Evolutionary conservation across 1,284 basidiomycete genomes (phyloP).

Genomic region (Tylopilus sp.): DNA sequence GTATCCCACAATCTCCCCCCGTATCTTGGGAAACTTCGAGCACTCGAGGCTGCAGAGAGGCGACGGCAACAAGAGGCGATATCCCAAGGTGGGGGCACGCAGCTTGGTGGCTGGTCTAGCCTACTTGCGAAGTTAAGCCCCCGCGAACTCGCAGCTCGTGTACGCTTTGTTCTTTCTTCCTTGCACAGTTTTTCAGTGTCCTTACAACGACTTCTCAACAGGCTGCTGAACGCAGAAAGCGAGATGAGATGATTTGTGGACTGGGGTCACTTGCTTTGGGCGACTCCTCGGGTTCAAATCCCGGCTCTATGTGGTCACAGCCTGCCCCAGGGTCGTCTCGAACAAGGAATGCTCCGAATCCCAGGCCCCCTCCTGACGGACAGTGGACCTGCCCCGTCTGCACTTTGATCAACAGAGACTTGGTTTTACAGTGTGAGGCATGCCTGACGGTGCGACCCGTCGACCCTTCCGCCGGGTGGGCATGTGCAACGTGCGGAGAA

Average conservation of each 20-base stretch:
- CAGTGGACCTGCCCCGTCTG: slow-evolving; percentile 70
- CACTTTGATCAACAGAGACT: slow-evolving; percentile 61
- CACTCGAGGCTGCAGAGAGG: slow-evolving; percentile 76
- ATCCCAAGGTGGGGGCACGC: slow-evolving; percentile 50
- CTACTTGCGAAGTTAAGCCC: slow-evolving; percentile 47
- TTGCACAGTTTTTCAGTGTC: neutral
- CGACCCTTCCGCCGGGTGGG: slow-evolving; percentile 51
- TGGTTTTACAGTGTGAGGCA: slow-evolving; percentile 56
- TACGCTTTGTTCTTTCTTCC: slow-evolving; percentile 36
- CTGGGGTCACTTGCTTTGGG: slow-evolving; percentile 54
- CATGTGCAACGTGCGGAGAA: slow-evolving; percentile 65
- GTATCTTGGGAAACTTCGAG: slow-evolving; percentile 59
- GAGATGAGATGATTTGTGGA: slow-evolving; percentile 71
- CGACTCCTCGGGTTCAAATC: slow-evolving; percentile 38
- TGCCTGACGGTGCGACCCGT: slow-evolving; percentile 54
- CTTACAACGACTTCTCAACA: slow-evolving; percentile 30
- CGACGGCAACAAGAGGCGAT: slow-evolving; percentile 46
- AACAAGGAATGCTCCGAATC: neutral
- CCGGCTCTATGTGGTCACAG: slow-evolving; percentile 12
- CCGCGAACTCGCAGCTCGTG: slow-evolving; percentile 73
- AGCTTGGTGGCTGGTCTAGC: slow-evolving; percentile 45
- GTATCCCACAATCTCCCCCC: slow-evolving; percentile 63
- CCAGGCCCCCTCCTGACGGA: slow-evolving; percentile 5
- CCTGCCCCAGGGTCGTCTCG: slow-evolving; percentile 5
- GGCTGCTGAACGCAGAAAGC: slow-evolving; percentile 76